A percentile compares a stretch with the other conserved stretches of the same genome.
Evolutionary conservation across 2,329 filamentous ascomycete species (phyloP).

Genomic region (Fusarium torulosum): DNA sequence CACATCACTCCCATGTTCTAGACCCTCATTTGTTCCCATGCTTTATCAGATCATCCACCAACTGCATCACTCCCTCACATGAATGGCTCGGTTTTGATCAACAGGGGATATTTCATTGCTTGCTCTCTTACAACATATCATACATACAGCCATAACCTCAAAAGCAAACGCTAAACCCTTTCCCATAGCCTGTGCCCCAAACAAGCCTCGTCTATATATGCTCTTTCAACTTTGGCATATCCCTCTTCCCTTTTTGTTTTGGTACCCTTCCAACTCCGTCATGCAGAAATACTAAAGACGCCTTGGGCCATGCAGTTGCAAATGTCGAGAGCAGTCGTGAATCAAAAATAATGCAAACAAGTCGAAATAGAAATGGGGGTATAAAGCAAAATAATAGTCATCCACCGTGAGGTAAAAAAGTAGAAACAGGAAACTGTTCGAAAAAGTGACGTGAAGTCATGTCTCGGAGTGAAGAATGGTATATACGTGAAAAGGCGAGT

Average conservation of each 20-base stretch:
- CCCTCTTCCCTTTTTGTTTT: slow-evolving; percentile 6
- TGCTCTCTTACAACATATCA: slow-evolving; percentile 25
- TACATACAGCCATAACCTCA: slow-evolving; percentile 16
- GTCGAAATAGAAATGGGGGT: slow-evolving; percentile 32
- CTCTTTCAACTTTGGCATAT: slow-evolving; percentile 6
- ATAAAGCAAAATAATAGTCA: slow-evolving; percentile 43
- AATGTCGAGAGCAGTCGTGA: slow-evolving; percentile 29
- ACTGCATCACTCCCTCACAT: slow-evolving; percentile 13
- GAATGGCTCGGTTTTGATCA: slow-evolving; percentile 8
- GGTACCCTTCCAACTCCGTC: slow-evolving; percentile 37
- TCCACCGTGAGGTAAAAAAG: slow-evolving; percentile 24
- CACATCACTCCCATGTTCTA: slow-evolving; percentile 8
- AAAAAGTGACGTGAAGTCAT: slow-evolving; percentile 21
- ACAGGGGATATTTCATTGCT: slow-evolving; percentile 20
- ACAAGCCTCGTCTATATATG: slow-evolving; percentile 13
- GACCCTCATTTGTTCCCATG: slow-evolving; percentile 8
- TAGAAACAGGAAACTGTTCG: slow-evolving; percentile 19
- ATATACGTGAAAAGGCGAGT: slow-evolving; percentile 25
- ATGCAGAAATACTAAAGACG: slow-evolving; percentile 43
- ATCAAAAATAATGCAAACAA: slow-evolving; percentile 19
- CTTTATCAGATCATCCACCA: slow-evolving; percentile 29
- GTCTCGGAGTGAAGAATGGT: slow-evolving; percentile 14
- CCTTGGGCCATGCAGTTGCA: slow-evolving; percentile 46
- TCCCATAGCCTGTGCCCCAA: slow-evolving; percentile 1
- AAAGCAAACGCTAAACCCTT: slow-evolving; percentile 15